These are phyloP conservation scores for Taiwanofungus camphoratus DNA, from an alignment of 1,284 basidiomycete species.

Conservation along the genomic window DNA sequence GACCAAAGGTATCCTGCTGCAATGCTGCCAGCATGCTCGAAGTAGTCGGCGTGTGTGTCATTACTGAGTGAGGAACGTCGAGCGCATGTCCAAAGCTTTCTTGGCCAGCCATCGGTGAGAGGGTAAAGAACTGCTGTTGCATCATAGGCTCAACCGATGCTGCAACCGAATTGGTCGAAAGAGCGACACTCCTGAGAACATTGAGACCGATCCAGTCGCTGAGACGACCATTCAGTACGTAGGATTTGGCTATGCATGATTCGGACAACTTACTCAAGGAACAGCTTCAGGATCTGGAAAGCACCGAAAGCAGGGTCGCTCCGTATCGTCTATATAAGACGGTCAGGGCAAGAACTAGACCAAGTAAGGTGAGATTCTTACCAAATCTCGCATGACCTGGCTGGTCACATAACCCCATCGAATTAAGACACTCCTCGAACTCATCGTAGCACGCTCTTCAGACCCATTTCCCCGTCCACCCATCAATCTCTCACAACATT, in stretches of 20 bases:
- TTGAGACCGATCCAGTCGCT: slow-evolving; percentile 89
- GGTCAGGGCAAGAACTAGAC: slow-evolving; percentile 12
- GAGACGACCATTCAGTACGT: slow-evolving; percentile 21
- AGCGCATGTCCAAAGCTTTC: slow-evolving; percentile 56
- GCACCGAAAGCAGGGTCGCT: slow-evolving; percentile 86
- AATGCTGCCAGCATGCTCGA: slow-evolving; percentile 83
- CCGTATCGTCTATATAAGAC: slow-evolving; percentile 63
- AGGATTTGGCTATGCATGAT: too few relatives aligned
- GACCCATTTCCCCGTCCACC: slow-evolving; percentile 50
- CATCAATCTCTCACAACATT: slow-evolving; percentile 80
- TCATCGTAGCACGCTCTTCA: slow-evolving; percentile 77
- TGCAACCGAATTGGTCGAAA: slow-evolving; percentile 83
- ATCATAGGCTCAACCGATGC: slow-evolving; percentile 85
- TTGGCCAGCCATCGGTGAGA: slow-evolving; percentile 77
- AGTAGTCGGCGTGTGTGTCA: slow-evolving; percentile 76
- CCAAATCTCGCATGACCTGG: slow-evolving; percentile 83
- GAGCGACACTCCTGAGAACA: slow-evolving; percentile 76
- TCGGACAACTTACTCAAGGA: slow-evolving; percentile 67
- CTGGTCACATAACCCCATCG: slow-evolving; percentile 89
- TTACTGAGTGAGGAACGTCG: slow-evolving; percentile 43
- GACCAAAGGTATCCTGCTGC: slow-evolving; percentile 65
- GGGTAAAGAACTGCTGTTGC: slow-evolving; percentile 77
- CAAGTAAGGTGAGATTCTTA: slow-evolving; percentile 32
- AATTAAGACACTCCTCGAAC: slow-evolving; percentile 78
- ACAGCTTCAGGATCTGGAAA: slow-evolving; percentile 85